Evolutionary conservation across 164 flowering plant species (phyloP).

Genomic region (Kingdonia uniflora): DNA sequence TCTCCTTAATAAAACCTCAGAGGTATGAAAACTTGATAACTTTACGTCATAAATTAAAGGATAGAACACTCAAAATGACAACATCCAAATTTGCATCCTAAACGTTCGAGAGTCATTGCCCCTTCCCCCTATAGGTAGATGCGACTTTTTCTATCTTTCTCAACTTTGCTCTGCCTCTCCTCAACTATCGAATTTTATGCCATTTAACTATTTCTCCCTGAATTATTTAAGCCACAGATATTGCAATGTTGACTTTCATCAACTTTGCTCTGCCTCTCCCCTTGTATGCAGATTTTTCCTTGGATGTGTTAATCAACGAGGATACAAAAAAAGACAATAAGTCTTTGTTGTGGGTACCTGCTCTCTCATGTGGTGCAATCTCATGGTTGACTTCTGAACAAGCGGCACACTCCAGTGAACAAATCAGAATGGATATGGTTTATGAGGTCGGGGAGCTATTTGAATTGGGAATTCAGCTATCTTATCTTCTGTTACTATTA

Average conservation of each 20-base stretch:
- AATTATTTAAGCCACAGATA: not conserved
- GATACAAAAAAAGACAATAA: conserved; percentile 12
- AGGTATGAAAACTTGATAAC: too few species aligned
- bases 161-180: not conserved
- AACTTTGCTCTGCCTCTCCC: not conserved
- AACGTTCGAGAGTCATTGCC: too few species aligned
- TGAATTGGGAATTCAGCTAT: conserved; percentile 87
- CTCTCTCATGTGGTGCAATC: conserved; percentile 30
- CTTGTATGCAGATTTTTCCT: conserved; percentile 20
- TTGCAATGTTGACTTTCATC: not conserved
- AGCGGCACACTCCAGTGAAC: conserved; percentile 49
- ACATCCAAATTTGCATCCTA: too few species aligned
- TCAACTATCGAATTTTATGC: not conserved
- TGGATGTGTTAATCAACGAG: conserved; percentile 12
- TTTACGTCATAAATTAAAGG: too few species aligned
- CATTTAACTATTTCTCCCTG: not conserved
- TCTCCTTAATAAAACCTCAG: too few species aligned
- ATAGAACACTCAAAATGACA: too few species aligned
- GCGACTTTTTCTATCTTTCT: not conserved
- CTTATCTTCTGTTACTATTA: conserved; percentile 64
- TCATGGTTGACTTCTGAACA: conserved; percentile 45
- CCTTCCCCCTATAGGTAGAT: too few species aligned
- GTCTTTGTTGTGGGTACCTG: conserved; percentile 17
- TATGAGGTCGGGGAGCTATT: conserved; percentile 82
- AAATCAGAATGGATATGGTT: conserved; percentile 30